Evolutionary conservation across 1,284 basidiomycete species (phyloP).

Genomic region (Rhodotorula sp.): DNA sequence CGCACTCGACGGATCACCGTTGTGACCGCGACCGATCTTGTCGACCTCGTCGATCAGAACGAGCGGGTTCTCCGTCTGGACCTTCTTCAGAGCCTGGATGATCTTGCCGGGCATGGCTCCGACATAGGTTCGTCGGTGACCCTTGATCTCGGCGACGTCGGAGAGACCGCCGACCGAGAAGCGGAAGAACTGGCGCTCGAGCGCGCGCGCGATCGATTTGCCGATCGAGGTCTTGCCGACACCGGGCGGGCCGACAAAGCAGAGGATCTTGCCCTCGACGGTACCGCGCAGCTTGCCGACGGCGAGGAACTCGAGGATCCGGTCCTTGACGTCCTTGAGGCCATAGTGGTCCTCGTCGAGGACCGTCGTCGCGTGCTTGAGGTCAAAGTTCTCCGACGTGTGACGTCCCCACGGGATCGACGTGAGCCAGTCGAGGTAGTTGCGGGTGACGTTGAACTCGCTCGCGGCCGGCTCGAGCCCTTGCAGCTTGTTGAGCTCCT

Average conservation of each 20-base stretch:
- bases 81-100: conserved; percentile 94
- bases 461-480: conserved; percentile 84
- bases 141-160: conserved; percentile 99
- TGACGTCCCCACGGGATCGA: conserved; percentile 97
- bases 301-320: conserved; percentile 96
- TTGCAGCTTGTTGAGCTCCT: conserved; percentile 89
- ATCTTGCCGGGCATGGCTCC: conserved; percentile 96
- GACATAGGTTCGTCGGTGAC: conserved; percentile 77
- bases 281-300: conserved; percentile 95
- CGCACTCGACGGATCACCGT: conserved; percentile 93
- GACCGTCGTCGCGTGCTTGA: conserved; percentile 77
- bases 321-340: conserved; percentile 90
- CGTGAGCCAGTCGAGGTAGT: conserved; percentile 95
- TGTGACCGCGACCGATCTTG: conserved; percentile 92
- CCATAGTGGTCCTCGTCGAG: conserved; percentile 97
- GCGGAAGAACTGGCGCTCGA: conserved; percentile 86
- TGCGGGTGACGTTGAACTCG: conserved; percentile 84
- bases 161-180: conserved; percentile 96
- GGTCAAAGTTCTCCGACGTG: conserved; percentile 89
- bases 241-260: conserved; percentile 92
- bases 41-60: conserved; percentile 94
- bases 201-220: conserved; percentile 86
- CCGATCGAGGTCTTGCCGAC: conserved; percentile 60
- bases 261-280: conserved; percentile 98
- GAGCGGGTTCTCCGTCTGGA: conserved; percentile 94